A percentile compares a stretch with the other conserved stretches of the same genome.
Evolutionary conservation across 139 green algal species (phyloP).

Genomic region (Micractinium conductrix): DNA sequence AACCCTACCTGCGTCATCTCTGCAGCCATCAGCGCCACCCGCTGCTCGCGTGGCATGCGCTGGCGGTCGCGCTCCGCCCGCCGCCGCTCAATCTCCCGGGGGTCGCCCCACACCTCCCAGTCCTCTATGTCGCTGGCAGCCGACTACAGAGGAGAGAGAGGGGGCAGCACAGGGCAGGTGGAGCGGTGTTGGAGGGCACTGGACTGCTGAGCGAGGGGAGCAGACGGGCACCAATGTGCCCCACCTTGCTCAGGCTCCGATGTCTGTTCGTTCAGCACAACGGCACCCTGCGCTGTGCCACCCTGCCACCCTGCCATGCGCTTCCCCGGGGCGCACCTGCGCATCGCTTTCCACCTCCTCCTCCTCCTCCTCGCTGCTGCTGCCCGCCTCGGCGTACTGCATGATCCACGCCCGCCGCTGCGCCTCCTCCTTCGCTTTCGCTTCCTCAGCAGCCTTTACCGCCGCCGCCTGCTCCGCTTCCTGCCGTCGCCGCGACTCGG

Average conservation of each 20-base stretch:
- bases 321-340: background rate
- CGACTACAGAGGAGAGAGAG: background rate
- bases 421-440: constrained; percentile 19
- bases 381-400: constrained; percentile 64
- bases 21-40: constrained; percentile 41
- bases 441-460: background rate
- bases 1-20: constrained; percentile 47
- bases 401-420: constrained; percentile 73
- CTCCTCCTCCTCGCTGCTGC: constrained; percentile 23
- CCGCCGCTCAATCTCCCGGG: constrained; percentile 66
- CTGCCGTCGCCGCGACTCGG: background rate
- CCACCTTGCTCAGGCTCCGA: too few relatives aligned
- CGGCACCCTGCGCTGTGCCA: too few relatives aligned
- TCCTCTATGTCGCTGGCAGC: constrained; percentile 61
- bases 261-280: too few relatives aligned
- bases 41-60: constrained; percentile 40
- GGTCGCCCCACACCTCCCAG: constrained; percentile 89
- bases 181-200: too few relatives aligned
- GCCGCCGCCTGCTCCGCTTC: constrained; percentile 25
- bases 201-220: too few relatives aligned
- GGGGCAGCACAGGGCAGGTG: background rate
- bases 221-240: too few relatives aligned
- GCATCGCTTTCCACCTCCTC: constrained; percentile 8
- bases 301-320: too few relatives aligned
- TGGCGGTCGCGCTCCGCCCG: constrained; percentile 48